A percentile compares a stretch with the other conserved stretches of the same genome.
phyloP scores from a whole-genome alignment of 1,139 yeast genomes.

The Lodderomyces margitis region DNA sequence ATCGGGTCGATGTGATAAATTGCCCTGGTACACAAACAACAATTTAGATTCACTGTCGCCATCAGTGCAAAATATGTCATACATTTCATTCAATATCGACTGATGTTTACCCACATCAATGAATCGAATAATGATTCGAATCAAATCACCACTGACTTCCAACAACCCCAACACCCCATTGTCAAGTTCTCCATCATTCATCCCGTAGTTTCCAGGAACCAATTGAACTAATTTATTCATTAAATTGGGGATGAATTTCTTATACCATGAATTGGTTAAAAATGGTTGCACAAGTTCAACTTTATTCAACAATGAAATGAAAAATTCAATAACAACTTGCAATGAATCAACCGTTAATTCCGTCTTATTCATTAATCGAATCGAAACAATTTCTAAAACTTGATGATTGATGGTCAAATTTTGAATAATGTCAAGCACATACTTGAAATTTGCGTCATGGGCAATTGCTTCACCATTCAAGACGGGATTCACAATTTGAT shows the following conservation, averaged over 20 bases:
- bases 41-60: neutral
- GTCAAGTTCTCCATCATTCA: too few relatives aligned
- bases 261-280: constrained; percentile 44
- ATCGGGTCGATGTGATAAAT: constrained; percentile 33
- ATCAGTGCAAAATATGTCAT: constrained; percentile 21
- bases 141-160: constrained; percentile 37
- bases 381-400: constrained; percentile 48
- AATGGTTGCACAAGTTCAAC: constrained; percentile 27
- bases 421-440: constrained; percentile 45
- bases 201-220: constrained; percentile 10
- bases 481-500: constrained; percentile 55
- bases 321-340: constrained; percentile 24
- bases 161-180: constrained; percentile 15
- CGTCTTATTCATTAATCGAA: constrained; percentile 44
- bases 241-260: constrained; percentile 35
- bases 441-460: constrained; percentile 15
- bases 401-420: constrained; percentile 44
- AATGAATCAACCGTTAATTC: constrained; percentile 15
- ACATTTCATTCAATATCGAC: constrained; percentile 21
- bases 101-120: constrained; percentile 40
- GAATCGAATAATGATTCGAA: constrained; percentile 37
- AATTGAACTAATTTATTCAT: constrained; percentile 17
- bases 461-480: constrained; percentile 37
- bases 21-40: constrained; percentile 14
- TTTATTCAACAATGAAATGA: constrained; percentile 22